Evolutionary conservation across 257 asterid species (phyloP), one percentile per base, ranked within the genome.

Genomic region (Lavandula angustifolia): DNA sequence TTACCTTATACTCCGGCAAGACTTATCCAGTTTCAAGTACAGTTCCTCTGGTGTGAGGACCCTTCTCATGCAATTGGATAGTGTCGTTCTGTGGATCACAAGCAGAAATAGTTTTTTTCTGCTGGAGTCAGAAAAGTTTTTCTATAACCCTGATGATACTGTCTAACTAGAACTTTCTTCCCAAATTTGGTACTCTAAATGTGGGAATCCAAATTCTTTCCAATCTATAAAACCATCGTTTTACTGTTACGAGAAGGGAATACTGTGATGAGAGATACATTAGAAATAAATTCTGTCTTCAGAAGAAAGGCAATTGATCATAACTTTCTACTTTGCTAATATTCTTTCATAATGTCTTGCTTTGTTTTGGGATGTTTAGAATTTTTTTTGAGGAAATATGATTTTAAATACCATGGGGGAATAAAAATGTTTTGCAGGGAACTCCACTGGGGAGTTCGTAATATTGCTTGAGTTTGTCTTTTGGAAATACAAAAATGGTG

Each of bases 101-200:
- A 17, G 50, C 18, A 22, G 48, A 53, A 13, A 27, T 54, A 31
- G 37, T 54, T 54, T 18, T 31, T n/a, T n/a, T n/a, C 29, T 31
- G 43, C 33, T 47, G 43, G 49, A 3, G 40, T 49, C 11, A 49
- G 37, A 29, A 12, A 41, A 14, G 1, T 10, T 29, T 14, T 49
- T 47, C 32, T 2, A 6, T 12, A 14, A 38, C 37, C 42, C 16
- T 11, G 6, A 14, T 59, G 49, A 12, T 59, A 33, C 44, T 41
- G 18, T 57, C 57, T 48, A 14, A 14, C 32, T 8, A 9, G 63
- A 66, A 51, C 72, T 42, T 40, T 58, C 17, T 53, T 32, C 61
- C 60, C 41, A 38, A 41, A 38, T 14, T 48, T 56, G 42, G 14
- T 56, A 17, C 29, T 41, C 48, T 29, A 50, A 37, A 17, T 51